Base-by-base conservation (phyloP, 2,329 filamentous ascomycete species). In the Fusarium tricinctum region DNA sequence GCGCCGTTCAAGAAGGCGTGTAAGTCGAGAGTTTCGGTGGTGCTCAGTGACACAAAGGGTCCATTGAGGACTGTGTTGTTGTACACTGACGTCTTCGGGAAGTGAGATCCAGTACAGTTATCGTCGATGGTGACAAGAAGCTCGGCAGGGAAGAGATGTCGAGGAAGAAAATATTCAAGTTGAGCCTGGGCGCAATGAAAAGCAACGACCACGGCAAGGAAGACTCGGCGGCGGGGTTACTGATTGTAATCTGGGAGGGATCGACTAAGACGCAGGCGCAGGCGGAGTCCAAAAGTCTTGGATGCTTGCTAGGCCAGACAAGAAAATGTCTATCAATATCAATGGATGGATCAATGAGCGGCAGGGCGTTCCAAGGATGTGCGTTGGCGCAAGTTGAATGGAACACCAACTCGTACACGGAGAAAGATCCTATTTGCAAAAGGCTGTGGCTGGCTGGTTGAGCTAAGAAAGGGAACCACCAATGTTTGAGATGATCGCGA, bases 201-300 rank as follows among this genome's bases (percentile, higher is more conserved):
- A 60, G 60, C 43, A 63, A 61, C 54, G 52, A 46, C 56, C 44
- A 57, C 38, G 28, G 52, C 56, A 63, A 49, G 35, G 20, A 46
- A 55, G 61, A 63, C 53, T 64, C 55, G 46, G 68, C 61, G 69
- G 66, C 63, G 69, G 61, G 58, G 69, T 49, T 40, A 44, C 60
- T 49, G 56, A 56, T 44, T 45, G 53, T 42, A 49, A 58, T 40
- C 49, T 44, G 52, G 42, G 66, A 57, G 52, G 50, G 67, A 71
- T 70, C 70, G 60, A 70, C 63, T 69, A 45, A 70, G 59, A 46
- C 40, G 42, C 42, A 64, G 59, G 39, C 20, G 45, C 39, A 54
- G 58, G 64, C 64, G 60, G 63, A 61, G 67, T 61, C 51, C 40
- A 58, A 54, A 69, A 61, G 58, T 64, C 54, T 70, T 51, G 44